Evolutionary conservation across 352 stramenopile genomes (phyloP).

Genomic region (Thalassiosira tumida): DNA sequence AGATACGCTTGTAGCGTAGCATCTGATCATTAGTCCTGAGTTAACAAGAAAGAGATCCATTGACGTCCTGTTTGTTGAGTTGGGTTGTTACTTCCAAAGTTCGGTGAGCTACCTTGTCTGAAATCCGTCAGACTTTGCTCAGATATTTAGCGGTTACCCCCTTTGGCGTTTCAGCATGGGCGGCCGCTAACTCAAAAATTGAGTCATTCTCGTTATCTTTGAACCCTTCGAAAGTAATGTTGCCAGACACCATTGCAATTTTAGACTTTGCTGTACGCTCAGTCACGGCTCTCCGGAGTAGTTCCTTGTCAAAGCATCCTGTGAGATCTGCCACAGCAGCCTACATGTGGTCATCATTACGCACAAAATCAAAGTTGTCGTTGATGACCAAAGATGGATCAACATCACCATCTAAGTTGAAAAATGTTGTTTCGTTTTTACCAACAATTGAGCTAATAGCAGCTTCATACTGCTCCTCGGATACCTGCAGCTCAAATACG

Average conservation of each 20-base stretch:
- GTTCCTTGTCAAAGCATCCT: background rate
- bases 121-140: conserved; percentile 67
- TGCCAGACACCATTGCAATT: background rate
- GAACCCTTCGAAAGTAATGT: background rate
- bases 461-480: conserved; percentile 8
- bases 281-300: background rate
- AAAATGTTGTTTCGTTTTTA: background rate
- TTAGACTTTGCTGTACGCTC: background rate
- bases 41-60: conserved; percentile 61
- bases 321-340: background rate
- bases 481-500: background rate
- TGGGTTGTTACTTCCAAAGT: conserved; percentile 59
- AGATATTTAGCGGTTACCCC: conserved; percentile 58
- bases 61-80: background rate
- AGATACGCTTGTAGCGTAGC: conserved; percentile 57
- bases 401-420: background rate
- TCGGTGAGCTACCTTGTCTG: background rate
- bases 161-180: background rate
- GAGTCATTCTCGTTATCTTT: background rate
- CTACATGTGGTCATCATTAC: background rate
- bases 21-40: conserved; percentile 75
- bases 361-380: background rate
- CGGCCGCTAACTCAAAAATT: background rate
- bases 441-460: background rate
- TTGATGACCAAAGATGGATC: background rate